These are phyloP conservation scores for Leptoxyphium fumago DNA, from an alignment of 2,329 filamentous ascomycete genomes.

Conservation along the genomic window DNA sequence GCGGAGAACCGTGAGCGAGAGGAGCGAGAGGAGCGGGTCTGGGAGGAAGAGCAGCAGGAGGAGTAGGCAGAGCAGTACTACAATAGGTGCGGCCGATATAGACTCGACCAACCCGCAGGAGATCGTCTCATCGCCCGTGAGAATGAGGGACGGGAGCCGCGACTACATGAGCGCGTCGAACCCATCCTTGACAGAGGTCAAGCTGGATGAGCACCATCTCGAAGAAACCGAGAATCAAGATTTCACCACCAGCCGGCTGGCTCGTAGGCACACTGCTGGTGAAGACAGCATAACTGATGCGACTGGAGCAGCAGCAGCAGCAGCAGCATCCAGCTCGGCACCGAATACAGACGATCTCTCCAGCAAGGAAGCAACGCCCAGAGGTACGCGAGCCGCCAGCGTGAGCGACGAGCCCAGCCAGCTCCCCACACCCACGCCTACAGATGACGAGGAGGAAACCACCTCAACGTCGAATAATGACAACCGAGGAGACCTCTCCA, in stretches of 20 bases:
- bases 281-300: too few relatives aligned
- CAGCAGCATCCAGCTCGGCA: background rate
- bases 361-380: conserved; percentile 14
- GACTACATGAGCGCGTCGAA: background rate
- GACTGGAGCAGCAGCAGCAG: background rate
- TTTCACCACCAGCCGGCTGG: background rate
- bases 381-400: background rate
- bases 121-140: background rate
- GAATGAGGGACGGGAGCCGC: background rate
- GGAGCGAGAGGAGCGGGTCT: conserved; percentile 9
- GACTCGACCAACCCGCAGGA: background rate
- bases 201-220: background rate
- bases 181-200: background rate
- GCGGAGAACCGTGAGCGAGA: conserved; percentile 10
- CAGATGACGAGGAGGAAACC: conserved; percentile 12
- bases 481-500: too few relatives aligned
- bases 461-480: too few relatives aligned
- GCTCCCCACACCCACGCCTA: conserved; percentile 11
- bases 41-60: conserved; percentile 8
- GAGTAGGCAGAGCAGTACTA: conserved; percentile 1
- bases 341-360: conserved; percentile 6
- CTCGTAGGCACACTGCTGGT: too few relatives aligned
- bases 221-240: background rate
- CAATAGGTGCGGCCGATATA: background rate
- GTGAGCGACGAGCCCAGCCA: conserved; percentile 10